Evolutionary conservation across 2,329 filamentous ascomycete species (phyloP), one percentile per base, ranked within the genome.

Genomic region (Fusarium sp.): DNA sequence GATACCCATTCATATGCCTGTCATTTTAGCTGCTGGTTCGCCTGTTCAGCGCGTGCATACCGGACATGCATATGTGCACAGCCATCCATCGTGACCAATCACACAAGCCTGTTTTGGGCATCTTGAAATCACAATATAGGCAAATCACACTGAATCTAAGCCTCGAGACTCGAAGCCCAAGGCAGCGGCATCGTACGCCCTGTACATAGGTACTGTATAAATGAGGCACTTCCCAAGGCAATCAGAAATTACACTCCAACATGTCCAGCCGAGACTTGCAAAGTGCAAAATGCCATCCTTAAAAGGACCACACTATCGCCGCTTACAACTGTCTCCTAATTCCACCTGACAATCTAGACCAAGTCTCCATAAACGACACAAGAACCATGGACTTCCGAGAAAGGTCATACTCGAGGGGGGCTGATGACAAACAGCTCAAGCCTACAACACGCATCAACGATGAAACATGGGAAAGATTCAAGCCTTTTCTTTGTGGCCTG

Each of bases 401-500:
- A 53, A 30, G 54, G 21, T 60, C 62, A 3, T 49, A 53, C 28
- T 39, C 53, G 19, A 69, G 52, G 30, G 67, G 58, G 28, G 18
- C 26, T 37, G 62, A 59, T 13, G 66, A 65, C n/a, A 66, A 45
- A 45, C 58, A 42, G 31, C 43, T 56, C 34, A 72, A 43, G 18
- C 73, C 69, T 21, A 74, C 73, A 26, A 50, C 60, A 30, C 73
- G 73, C 44, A 74, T 75, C 37, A 70, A 61, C 14, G 73, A 75
- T 12, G 61, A 65, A 25, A 65, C 48, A 12, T 75, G 73, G 73
- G 67, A 75, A 23, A 50, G 10, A 18, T 68, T 67, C 50, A 74
- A 69, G 30, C 50, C 71, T 10, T 48, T 68, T 8, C 65, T 75
- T 18, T 73, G 70, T 39, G 31, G 16, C 3, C 62, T 75, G 7